phyloP scores from a whole-genome alignment of 768 basidiomycete species.

The Ramaria sp. region DNA sequence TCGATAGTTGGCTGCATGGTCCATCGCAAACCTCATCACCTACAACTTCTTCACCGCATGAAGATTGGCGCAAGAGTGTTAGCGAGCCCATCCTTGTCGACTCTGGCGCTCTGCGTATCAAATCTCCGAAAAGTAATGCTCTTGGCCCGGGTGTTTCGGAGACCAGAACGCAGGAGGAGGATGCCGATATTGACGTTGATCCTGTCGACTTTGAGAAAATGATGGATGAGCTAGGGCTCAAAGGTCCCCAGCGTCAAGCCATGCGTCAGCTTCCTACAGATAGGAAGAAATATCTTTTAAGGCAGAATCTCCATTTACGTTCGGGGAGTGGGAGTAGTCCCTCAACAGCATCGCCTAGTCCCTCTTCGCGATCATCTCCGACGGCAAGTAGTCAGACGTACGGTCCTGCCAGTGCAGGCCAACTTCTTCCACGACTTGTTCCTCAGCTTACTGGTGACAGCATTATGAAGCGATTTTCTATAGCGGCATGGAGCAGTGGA shows the following conservation, averaged over 20 bases:
- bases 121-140: slow-evolving; percentile 3
- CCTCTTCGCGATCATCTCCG: slow-evolving; percentile 14
- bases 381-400: slow-evolving; percentile 31
- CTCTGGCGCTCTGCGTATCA: background rate
- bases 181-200: slow-evolving; percentile 24
- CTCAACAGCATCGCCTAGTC: slow-evolving; percentile 15
- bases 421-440: slow-evolving; percentile 52
- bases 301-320: slow-evolving; percentile 38
- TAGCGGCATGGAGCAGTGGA: slow-evolving; percentile 43
- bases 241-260: slow-evolving; percentile 50
- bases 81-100: slow-evolving; percentile 61
- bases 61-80: slow-evolving; percentile 39
- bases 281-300: slow-evolving; percentile 57
- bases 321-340: slow-evolving; percentile 22
- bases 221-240: slow-evolving; percentile 68
- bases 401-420: slow-evolving; percentile 46
- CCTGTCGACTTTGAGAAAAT: slow-evolving; percentile 49
- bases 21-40: slow-evolving; percentile 25
- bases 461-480: slow-evolving; percentile 59
- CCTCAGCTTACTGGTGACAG: slow-evolving; percentile 69
- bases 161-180: slow-evolving; percentile 19
- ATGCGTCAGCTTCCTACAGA: slow-evolving; percentile 52
- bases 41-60: slow-evolving; percentile 8
- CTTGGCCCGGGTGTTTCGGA: slow-evolving; percentile 9
- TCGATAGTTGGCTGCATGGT: slow-evolving; percentile 52